Evolutionary conservation across 495 filamentous ascomycete genomes (phyloP).

Genomic region (Jackrogersella minutella): DNA sequence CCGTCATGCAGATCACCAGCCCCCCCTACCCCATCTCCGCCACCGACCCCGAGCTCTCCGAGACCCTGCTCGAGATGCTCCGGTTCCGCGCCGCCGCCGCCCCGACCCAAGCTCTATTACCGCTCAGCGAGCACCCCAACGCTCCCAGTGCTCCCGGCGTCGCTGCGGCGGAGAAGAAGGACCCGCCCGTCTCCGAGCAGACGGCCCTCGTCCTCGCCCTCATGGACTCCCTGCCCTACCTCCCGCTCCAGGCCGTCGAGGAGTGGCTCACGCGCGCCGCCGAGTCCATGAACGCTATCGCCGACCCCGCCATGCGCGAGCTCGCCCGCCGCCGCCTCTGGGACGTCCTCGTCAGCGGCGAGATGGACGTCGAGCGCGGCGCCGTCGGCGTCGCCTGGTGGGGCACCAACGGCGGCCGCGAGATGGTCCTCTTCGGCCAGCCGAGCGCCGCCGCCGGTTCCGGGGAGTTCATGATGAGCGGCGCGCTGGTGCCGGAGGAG

Average conservation of each 20-base stretch:
- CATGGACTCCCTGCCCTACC: conserved; percentile 80
- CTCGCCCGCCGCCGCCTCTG: conserved; percentile 80
- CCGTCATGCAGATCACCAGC: conserved; percentile 83
- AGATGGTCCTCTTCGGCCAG: conserved; percentile 47
- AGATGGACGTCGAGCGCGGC: conserved; percentile 90
- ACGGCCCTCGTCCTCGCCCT: conserved; percentile 80
- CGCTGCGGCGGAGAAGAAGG: background rate
- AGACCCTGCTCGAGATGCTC: conserved; percentile 82
- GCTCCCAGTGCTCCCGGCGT: background rate
- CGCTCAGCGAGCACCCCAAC: conserved; percentile 35
- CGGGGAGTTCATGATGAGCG: conserved; percentile 54
- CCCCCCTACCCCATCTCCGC: conserved; percentile 78
- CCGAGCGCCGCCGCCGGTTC: too few species aligned
- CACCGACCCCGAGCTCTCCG: conserved; percentile 75
- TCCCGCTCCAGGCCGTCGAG: conserved; percentile 73
- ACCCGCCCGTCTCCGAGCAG: conserved; percentile 72
- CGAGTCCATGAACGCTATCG: conserved; percentile 68
- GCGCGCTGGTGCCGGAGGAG: conserved; percentile 45
- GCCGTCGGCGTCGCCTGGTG: conserved; percentile 89
- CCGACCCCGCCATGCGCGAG: conserved; percentile 67
- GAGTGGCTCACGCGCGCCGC: conserved; percentile 71
- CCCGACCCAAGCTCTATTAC: conserved; percentile 50
- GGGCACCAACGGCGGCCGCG: conserved; percentile 58
- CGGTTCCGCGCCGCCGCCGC: conserved; percentile 69
- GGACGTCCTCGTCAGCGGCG: conserved; percentile 81